Percentiles rank a stretch among this genome's conserved stretches.
These are phyloP conservation scores for Globisporangium splendens DNA, from an alignment of 352 stramenopile species.

Conservation along the genomic window DNA sequence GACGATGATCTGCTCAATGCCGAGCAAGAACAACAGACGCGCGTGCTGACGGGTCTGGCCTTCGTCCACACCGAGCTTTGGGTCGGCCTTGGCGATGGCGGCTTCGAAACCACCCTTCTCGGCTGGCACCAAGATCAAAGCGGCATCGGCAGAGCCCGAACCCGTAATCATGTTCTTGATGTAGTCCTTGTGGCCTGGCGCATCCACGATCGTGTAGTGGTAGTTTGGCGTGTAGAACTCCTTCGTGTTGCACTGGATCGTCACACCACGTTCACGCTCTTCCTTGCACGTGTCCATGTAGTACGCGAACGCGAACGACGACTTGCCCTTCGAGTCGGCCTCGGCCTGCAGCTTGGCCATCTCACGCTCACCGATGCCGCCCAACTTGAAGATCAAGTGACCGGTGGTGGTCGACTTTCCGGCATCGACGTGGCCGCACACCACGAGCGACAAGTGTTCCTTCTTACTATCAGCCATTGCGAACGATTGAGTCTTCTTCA, in stretches of 20 bases:
- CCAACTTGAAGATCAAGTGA: slow-evolving; percentile 99
- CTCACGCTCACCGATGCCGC: slow-evolving; percentile 98
- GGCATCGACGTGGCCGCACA: slow-evolving; percentile 97
- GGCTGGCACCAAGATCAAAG: slow-evolving; percentile 89
- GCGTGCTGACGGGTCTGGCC: slow-evolving; percentile 96
- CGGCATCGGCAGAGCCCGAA: slow-evolving; percentile 94
- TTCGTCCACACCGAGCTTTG: slow-evolving; percentile 64
- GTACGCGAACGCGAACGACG: slow-evolving; percentile 99
- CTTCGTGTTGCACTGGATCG: slow-evolving; percentile 97
- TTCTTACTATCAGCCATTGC: slow-evolving; percentile 63
- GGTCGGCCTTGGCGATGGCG: slow-evolving; percentile 87
- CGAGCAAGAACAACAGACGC: slow-evolving; percentile 94
- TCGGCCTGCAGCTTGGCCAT: slow-evolving; percentile 99
- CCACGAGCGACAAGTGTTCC: slow-evolving; percentile 89
- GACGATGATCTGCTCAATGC: slow-evolving; percentile 96
- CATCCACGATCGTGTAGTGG: slow-evolving; percentile 98
- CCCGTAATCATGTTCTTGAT: slow-evolving; percentile 99
- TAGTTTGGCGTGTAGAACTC: slow-evolving; percentile 98
- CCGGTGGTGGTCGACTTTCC: slow-evolving; percentile 99
- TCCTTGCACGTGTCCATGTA: slow-evolving; percentile 98
- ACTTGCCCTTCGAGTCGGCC: slow-evolving; percentile 94
- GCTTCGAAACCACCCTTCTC: slow-evolving; percentile 93
- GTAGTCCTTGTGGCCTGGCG: slow-evolving; percentile 97
- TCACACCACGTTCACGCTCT: slow-evolving; percentile 98
- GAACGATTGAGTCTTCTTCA: slow-evolving; percentile 6